Evolutionary conservation across 768 basidiomycete genomes (phyloP).

Genomic region (Mycena galericulata): DNA sequence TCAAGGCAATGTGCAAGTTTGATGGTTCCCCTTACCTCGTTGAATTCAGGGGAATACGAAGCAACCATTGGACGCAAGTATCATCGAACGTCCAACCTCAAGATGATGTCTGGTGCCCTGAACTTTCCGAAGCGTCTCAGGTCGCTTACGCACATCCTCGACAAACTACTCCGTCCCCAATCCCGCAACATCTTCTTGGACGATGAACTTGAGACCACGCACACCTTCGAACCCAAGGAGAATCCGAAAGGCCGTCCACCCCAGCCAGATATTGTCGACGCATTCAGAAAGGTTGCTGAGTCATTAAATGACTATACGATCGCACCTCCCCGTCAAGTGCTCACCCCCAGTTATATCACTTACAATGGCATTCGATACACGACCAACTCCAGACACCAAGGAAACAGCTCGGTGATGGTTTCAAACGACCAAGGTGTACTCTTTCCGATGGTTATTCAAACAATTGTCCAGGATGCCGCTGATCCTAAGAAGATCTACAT

Average conservation of each 20-base stretch:
- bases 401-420: not conserved
- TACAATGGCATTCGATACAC: slow-evolving; percentile 1
- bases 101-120: not conserved
- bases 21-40: not conserved
- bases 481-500: not conserved
- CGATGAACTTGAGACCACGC: not conserved
- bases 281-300: not conserved
- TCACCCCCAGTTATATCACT: not conserved
- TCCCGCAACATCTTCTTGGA: not conserved
- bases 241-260: not conserved
- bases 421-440: not conserved
- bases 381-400: not conserved
- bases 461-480: not conserved
- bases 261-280: not conserved
- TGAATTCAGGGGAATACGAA: not conserved
- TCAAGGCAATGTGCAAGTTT: not conserved
- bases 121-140: not conserved
- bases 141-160: not conserved
- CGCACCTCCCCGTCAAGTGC: not conserved
- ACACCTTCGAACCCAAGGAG: not conserved
- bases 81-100: not conserved
- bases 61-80: not conserved
- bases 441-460: not conserved
- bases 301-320: not conserved
- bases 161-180: not conserved